These are phyloP conservation scores for Alternaria longipes DNA, from an alignment of 2,329 filamentous ascomycete genomes.

Conservation along the genomic window DNA sequence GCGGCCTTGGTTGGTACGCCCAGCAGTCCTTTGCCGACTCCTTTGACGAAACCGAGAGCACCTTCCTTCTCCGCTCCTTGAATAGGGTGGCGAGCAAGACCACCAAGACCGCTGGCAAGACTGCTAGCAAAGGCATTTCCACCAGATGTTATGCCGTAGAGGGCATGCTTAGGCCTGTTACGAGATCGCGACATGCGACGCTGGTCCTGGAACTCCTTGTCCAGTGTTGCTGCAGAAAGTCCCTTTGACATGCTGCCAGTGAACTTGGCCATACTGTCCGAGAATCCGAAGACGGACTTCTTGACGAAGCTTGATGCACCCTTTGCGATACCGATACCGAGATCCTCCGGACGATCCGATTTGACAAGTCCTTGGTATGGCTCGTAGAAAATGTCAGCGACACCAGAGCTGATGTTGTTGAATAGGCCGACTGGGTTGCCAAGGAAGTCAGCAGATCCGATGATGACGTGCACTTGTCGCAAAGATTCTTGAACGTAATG, in stretches of 20 bases:
- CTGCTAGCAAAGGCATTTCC: constrained; percentile 95
- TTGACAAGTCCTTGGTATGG: constrained; percentile 97
- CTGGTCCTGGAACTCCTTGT: constrained; percentile 98
- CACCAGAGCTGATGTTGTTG: constrained; percentile 97
- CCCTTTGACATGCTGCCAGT: constrained; percentile 98
- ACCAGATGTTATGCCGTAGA: constrained; percentile 94
- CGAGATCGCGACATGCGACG: constrained; percentile 91
- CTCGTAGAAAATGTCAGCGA: constrained; percentile 98
- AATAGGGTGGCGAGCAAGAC: constrained; percentile 89
- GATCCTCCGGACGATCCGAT: constrained; percentile 93
- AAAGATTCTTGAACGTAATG: constrained; percentile 98
- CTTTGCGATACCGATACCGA: constrained; percentile 94
- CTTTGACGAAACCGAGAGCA: constrained; percentile 93
- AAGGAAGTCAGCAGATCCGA: constrained; percentile 96
- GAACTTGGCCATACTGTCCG: constrained; percentile 96
- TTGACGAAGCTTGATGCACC: constrained; percentile 97
- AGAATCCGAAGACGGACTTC: constrained; percentile 97
- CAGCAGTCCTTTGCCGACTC: constrained; percentile 92
- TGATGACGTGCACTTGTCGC: constrained; percentile 95
- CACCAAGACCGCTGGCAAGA: constrained; percentile 91
- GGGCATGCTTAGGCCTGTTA: constrained; percentile 94
- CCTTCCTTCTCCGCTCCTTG: constrained; percentile 97
- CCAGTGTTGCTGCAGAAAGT: constrained; percentile 90
- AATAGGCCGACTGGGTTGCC: constrained; percentile 97
- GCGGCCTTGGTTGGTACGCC: constrained; percentile 97